Base-by-base conservation (phyloP, 1,284 basidiomycete genomes). In the Austroboletus rostrupii region DNA sequence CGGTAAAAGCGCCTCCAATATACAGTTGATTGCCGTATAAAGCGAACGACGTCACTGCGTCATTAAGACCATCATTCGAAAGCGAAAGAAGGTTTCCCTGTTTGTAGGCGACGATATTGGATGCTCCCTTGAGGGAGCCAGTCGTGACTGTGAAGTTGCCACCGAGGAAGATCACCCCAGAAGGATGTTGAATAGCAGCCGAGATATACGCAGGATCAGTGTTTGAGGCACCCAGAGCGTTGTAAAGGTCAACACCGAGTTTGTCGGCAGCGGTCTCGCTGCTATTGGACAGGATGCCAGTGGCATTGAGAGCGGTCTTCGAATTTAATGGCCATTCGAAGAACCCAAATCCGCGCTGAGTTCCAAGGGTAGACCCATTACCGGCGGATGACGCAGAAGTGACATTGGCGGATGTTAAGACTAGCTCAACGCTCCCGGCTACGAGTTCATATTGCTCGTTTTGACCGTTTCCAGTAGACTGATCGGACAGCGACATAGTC, bases 1-100 rank as follows among this genome's bases (percentile, higher is more conserved):
- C 81, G 2, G 77, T 80, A 71, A 98, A 99, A 3, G 83, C 75
- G 2, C 95, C 95, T 31, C 92, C 95, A 41, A 94, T 83, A 64
- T 81, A 97, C 26, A 98, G 69, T 10, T 71, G 75, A 58, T 82
- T 77, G 35, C 77, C 85, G 41, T 77, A 67, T 12, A 85, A 62
- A 7, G 78, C 72, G 26, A 92, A 67, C 2, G 88, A 79, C n/a
- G 79, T 74, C 5, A 95, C 89, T 11, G 78, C 70, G 7, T 87
- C 90, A 62, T 94, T 84, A 45, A 95, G 70, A 5, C 90, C 92
- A 42, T 78, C 76, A 23, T 75, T 70, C 0, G 81, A 60, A 16
- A 93, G 66, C 0, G 78, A 64, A 5, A 71, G 62, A 31, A 92
- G 71, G 1, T 70, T 73, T 11, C 83, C 81, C 56, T 77, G 74